Percentiles rank a stretch among this genome's conserved stretches.
Conservation (phyloP, 257 asterid genomes). For the Solanum sparsipilum region DNA sequence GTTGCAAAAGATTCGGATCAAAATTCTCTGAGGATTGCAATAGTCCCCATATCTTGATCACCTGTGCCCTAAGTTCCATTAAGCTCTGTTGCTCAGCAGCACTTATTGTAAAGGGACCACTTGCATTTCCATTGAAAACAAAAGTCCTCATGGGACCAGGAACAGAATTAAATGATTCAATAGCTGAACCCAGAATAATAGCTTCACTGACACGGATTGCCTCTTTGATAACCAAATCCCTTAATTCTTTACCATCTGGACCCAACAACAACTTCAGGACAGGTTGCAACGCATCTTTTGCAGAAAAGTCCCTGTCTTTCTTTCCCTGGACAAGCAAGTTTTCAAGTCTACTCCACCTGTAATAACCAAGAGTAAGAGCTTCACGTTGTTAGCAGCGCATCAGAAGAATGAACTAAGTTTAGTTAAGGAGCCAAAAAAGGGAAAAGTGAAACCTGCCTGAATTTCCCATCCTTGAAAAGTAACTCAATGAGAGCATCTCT, state of each 20-base stretch:
- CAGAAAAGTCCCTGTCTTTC: slow-evolving; percentile 82
- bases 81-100: slow-evolving; percentile 63
- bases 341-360: slow-evolving; percentile 99
- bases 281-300: slow-evolving; percentile 93
- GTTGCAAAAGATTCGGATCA: slow-evolving; percentile 77
- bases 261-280: slow-evolving; percentile 83
- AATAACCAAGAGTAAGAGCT: slow-evolving; percentile 9
- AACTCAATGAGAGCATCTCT: slow-evolving; percentile 99
- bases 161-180: slow-evolving; percentile 56
- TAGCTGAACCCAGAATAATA: slow-evolving; percentile 53
- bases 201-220: slow-evolving; percentile 88
- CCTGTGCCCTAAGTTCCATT: slow-evolving; percentile 88
- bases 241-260: slow-evolving; percentile 70
- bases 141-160: slow-evolving; percentile 49
- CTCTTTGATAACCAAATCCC: slow-evolving; percentile 81
- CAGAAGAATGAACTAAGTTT: slow-evolving; percentile 4
- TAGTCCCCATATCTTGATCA: slow-evolving; percentile 79
- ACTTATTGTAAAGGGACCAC: slow-evolving; percentile 44
- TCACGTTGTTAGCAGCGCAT: neutral
- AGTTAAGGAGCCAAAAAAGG: slow-evolving; percentile 2
- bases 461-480: slow-evolving; percentile 91
- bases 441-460: slow-evolving; percentile 56
- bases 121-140: slow-evolving; percentile 37
- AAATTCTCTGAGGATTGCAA: slow-evolving; percentile 65
- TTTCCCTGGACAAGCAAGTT: slow-evolving; percentile 87